phyloP scores from a whole-genome alignment of 257 asterid genomes.

The Gynochthodes officinalis region DNA sequence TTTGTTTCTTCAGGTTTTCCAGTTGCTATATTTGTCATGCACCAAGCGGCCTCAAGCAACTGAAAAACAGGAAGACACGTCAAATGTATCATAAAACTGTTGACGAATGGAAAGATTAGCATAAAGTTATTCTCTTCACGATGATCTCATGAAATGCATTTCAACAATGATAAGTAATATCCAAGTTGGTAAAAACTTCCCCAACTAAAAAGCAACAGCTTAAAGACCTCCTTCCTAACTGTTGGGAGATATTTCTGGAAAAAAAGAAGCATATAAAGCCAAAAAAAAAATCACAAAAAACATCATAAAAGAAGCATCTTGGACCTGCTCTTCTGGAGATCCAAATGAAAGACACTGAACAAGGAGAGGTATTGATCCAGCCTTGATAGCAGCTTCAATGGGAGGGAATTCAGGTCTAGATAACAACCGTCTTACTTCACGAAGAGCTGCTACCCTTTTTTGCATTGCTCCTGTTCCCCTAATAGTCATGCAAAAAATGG shows the following conservation, averaged over 20 bases:
- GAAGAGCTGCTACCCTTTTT: constrained; percentile 83
- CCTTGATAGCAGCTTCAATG: constrained; percentile 71
- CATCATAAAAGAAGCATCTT: not conserved
- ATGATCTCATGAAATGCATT: not conserved
- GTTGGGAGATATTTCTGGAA: not conserved
- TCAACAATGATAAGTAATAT: not conserved
- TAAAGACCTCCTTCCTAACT: not conserved
- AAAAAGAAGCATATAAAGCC: not conserved
- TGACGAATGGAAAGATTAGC: not conserved
- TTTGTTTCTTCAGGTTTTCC: constrained; percentile 92
- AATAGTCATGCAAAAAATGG: constrained; percentile 7
- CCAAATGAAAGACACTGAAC: constrained; percentile 89
- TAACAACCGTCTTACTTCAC: constrained; percentile 72
- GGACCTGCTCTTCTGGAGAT: constrained; percentile 94
- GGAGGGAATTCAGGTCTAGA: constrained; percentile 96
- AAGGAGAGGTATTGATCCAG: constrained; percentile 74
- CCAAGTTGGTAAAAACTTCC: not conserved
- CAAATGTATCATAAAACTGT: not conserved
- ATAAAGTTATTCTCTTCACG: not conserved
- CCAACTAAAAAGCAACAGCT: not conserved
- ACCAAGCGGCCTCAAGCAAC: constrained; percentile 99
- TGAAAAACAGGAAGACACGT: constrained; percentile 24
- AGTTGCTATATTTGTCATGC: constrained; percentile 94
- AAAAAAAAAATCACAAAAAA: not conserved
- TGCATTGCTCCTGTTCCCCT: constrained; percentile 88